Conservation (phyloP, 495 filamentous ascomycete species). For the Penicillium tannophilum region DNA sequence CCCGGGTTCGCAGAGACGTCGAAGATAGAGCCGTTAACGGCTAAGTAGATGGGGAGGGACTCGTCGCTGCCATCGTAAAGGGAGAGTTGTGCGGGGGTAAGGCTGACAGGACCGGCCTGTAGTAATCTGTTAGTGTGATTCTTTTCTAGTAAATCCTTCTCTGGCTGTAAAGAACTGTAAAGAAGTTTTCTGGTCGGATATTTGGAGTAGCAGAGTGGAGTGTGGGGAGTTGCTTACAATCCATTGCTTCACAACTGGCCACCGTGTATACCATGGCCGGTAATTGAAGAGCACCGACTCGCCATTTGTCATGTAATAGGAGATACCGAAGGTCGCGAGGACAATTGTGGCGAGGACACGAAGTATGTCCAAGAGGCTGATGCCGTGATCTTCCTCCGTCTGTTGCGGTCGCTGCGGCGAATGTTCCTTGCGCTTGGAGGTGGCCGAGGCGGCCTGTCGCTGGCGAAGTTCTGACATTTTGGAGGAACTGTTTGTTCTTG, state of each 20-base stretch:
- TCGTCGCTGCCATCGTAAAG: slow-evolving; percentile 79
- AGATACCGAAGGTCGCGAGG: slow-evolving; percentile 68
- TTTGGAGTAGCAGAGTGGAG: not conserved
- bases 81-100: slow-evolving; percentile 74
- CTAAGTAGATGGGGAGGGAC: slow-evolving; percentile 80
- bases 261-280: slow-evolving; percentile 67
- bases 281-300: slow-evolving; percentile 69
- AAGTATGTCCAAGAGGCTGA: slow-evolving; percentile 71
- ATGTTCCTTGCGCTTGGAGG: slow-evolving; percentile 5
- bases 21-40: slow-evolving; percentile 92
- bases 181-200: not conserved
- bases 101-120: slow-evolving; percentile 50
- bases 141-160: not conserved
- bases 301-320: slow-evolving; percentile 77
- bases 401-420: slow-evolving; percentile 14
- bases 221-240: slow-evolving; percentile 47
- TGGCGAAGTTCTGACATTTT: slow-evolving; percentile 47
- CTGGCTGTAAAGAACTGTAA: not conserved
- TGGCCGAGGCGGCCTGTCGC: slow-evolving; percentile 25
- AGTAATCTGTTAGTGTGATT: not conserved
- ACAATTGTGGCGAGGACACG: slow-evolving; percentile 71
- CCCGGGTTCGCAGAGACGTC: slow-evolving; percentile 76
- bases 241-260: slow-evolving; percentile 62
- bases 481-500: not conserved
- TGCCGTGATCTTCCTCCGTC: slow-evolving; percentile 29